phyloP scores from a whole-genome alignment of 2,329 filamentous ascomycete genomes.

The Aspergillus nomiae region DNA sequence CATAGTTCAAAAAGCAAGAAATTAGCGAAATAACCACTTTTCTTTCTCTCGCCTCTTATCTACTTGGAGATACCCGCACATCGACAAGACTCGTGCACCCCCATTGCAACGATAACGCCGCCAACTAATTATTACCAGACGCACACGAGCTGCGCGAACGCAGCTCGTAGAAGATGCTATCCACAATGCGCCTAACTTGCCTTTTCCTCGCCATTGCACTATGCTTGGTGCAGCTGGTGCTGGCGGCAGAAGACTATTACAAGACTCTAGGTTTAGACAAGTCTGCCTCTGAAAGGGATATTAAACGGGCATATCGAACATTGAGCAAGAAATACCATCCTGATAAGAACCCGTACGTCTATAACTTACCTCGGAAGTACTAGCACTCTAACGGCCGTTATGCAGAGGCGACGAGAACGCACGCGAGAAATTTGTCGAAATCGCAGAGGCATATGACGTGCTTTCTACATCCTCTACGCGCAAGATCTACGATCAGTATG shows the following conservation, averaged over 20 bases:
- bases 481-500: conserved; percentile 90
- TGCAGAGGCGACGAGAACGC: conserved; percentile 73
- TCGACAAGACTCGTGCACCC: not conserved
- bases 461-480: conserved; percentile 78
- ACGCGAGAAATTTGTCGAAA: conserved; percentile 87
- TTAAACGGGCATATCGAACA: conserved; percentile 90
- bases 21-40: not conserved
- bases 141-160: conserved; percentile 20
- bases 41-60: not conserved
- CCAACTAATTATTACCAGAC: not conserved
- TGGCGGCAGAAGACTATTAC: conserved; percentile 51
- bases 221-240: conserved; percentile 39
- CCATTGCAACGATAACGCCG: not conserved
- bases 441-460: conserved; percentile 93
- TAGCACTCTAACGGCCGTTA: not conserved
- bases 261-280: conserved; percentile 80
- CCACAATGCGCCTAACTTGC: conserved; percentile 37
- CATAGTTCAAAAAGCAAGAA: not conserved
- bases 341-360: conserved; percentile 90
- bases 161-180: conserved; percentile 13
- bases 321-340: conserved; percentile 96
- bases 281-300: conserved; percentile 78
- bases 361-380: conserved; percentile 1
- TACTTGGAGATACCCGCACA: not conserved
- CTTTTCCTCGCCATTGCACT: conserved; percentile 37